A percentile compares a stretch with the other conserved stretches of the same genome.
Evolutionary conservation across 345 rosid species (phyloP).

Genomic region (Camelina sativa): DNA sequence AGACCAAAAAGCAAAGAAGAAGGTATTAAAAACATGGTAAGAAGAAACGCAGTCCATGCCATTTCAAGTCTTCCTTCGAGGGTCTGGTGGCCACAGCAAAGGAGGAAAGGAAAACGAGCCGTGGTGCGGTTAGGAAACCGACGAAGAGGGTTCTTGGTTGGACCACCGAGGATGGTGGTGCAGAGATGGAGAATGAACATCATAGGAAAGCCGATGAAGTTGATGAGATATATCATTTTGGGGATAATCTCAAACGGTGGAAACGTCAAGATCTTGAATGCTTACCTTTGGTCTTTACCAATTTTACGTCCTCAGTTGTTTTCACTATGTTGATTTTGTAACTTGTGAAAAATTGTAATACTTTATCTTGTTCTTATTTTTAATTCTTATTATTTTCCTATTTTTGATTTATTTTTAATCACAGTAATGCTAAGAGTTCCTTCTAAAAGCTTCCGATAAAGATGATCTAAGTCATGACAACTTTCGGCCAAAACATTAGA

Average conservation of each 20-base stretch:
- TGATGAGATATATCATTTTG: conserved; percentile 67
- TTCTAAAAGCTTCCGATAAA: too few relatives aligned
- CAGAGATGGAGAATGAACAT: conserved; percentile 65
- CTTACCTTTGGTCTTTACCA: conserved; percentile 62
- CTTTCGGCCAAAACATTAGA: too few relatives aligned
- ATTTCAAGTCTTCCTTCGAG: conserved; percentile 33
- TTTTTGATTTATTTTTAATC: too few relatives aligned
- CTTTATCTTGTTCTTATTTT: neutral
- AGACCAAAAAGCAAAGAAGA: too few relatives aligned
- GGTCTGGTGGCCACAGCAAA: conserved; percentile 50
- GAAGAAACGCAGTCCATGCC: conserved; percentile 39
- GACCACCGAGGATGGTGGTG: conserved; percentile 57
- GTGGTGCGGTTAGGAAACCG: conserved; percentile 71
- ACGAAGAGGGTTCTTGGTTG: conserved; percentile 67
- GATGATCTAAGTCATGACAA: too few relatives aligned
- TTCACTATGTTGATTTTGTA: conserved; percentile 65
- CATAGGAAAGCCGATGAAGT: conserved; percentile 56
- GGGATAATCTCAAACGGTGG: conserved; percentile 55
- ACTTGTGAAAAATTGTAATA: conserved; percentile 22
- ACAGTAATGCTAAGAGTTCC: too few relatives aligned
- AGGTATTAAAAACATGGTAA: conserved; percentile 21
- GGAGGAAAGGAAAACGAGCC: conserved; percentile 56
- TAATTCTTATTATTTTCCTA: neutral
- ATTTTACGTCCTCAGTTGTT: conserved; percentile 74
- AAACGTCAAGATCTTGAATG: conserved; percentile 45